A percentile compares a stretch with the other conserved stretches of the same genome.
Conservation (phyloP, 2,329 filamentous ascomycete genomes). For the Fusarium brevicatenulatum region DNA sequence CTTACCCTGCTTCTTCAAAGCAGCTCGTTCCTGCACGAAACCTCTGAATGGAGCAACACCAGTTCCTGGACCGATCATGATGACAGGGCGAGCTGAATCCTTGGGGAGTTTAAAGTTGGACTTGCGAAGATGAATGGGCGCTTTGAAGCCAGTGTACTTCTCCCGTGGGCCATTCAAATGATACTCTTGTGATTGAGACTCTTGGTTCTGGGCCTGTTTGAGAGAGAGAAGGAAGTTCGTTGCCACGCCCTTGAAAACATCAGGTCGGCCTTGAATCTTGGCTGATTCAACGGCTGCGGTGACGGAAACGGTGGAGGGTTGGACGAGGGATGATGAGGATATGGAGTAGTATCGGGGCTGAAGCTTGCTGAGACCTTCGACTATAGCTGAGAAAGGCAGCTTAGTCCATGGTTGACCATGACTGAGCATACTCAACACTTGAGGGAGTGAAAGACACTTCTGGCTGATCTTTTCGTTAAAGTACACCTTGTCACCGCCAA, state of each 20-base stretch:
- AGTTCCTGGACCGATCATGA: slow-evolving; percentile 19
- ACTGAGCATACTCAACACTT: neutral
- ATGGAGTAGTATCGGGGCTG: slow-evolving; percentile 31
- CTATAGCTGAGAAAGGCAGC: neutral
- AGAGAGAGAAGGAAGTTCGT: slow-evolving; percentile 18
- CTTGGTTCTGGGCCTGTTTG: slow-evolving; percentile 3
- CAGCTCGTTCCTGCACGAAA: neutral
- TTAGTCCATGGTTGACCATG: neutral
- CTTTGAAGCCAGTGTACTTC: neutral
- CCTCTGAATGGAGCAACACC: slow-evolving; percentile 15
- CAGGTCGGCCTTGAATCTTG: neutral
- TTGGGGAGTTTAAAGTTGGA: slow-evolving; percentile 8
- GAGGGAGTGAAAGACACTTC: neutral
- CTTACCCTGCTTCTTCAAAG: neutral
- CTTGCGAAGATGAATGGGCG: neutral
- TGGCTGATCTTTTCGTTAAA: neutral
- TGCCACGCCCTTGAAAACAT: neutral
- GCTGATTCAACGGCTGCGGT: slow-evolving; percentile 5
- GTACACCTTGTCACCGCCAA: neutral
- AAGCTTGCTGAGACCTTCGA: slow-evolving; percentile 15
- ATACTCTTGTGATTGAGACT: neutral
- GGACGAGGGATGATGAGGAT: slow-evolving; percentile 18
- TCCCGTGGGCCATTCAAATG: neutral
- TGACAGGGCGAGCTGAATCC: neutral
- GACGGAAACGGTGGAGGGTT: slow-evolving; percentile 12